Base-by-base conservation (phyloP, 805 yeast species). In the Myxozyma neglecta region DNA sequence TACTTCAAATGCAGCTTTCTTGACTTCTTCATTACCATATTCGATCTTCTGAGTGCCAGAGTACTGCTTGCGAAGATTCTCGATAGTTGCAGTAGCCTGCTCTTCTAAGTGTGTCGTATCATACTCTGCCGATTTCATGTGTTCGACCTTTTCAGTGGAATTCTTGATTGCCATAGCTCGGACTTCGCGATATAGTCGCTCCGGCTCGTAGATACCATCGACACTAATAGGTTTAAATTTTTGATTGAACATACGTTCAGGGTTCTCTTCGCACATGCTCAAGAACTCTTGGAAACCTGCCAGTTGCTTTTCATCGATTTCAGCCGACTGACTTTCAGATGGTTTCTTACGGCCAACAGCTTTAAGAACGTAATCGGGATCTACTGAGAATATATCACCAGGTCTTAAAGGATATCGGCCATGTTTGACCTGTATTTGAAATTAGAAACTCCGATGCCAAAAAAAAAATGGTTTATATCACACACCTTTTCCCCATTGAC, bases 341-440 rank as follows among this genome's bases (percentile, higher is more conserved):
- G 98, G 98, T 75, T 92, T 93, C 62, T 80, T 78, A 54, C 89
- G 84, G 65, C 98, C 98, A 74, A 92, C 76, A 1, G 97, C 97
- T 61, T 80, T 81, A 59, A 93, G 78, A 9, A 91, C 98, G 70
- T 87, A 86, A 64, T 87, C 92, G 10, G 98, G 97, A 53, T 81
- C 83, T 44, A 92, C 96, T 63, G 85, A 80, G 75, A 92, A 91
- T 48, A 92, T 78, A 75, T 93, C 99, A 48, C 98, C 98, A 13
- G 93, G 85, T 65, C 82, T 78, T 70, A 93, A 79, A 11, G 57
- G 66, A 34, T 63, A 57, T 16, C 53, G 58, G 10, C 51, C 59
- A 32, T 60, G 57, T 56, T 45, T 55, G 50, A 53, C 53, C 61
- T 50, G 47, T 16, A n/a, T 82, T 9, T 7, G 9, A 13, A 16